Conservation (phyloP, 345 rosid species). For the Corchorus olitorius region DNA sequence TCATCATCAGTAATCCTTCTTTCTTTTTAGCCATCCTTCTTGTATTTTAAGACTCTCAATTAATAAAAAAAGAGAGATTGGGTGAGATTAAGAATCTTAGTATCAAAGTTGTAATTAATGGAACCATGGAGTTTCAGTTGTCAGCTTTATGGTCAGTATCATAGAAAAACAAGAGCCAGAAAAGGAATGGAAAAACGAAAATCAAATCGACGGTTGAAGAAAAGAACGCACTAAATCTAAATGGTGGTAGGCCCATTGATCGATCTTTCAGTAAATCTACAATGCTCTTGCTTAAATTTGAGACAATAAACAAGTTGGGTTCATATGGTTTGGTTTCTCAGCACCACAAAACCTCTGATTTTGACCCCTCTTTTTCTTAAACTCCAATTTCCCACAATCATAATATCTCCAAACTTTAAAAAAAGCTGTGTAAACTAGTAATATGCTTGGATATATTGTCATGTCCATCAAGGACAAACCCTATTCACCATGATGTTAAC, state of each 20-base stretch:
- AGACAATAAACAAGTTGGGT: constrained; percentile 14
- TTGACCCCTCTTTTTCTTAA: not conserved
- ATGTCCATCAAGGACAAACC: too few relatives aligned
- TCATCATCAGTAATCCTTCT: too few relatives aligned
- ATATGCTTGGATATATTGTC: too few relatives aligned
- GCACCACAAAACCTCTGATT: constrained; percentile 26
- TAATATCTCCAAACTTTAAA: not conserved
- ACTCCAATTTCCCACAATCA: not conserved
- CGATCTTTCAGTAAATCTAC: not conserved
- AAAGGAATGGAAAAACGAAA: not conserved
- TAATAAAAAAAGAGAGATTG: too few relatives aligned
- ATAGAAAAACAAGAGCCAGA: not conserved
- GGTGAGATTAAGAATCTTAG: too few relatives aligned
- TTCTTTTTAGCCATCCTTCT: too few relatives aligned
- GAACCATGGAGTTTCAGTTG: not conserved
- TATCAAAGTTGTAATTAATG: not conserved
- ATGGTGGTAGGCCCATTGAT: not conserved
- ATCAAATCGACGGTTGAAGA: not conserved
- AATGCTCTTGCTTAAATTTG: not conserved
- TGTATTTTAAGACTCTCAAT: too few relatives aligned
- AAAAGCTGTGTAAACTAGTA: too few relatives aligned
- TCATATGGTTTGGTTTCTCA: constrained; percentile 1
- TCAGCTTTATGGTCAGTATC: not conserved
- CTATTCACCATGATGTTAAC: too few relatives aligned
- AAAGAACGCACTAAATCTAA: not conserved